Conservation (phyloP, 75 land plant genomes). For the Sequoia sempervirens region DNA sequence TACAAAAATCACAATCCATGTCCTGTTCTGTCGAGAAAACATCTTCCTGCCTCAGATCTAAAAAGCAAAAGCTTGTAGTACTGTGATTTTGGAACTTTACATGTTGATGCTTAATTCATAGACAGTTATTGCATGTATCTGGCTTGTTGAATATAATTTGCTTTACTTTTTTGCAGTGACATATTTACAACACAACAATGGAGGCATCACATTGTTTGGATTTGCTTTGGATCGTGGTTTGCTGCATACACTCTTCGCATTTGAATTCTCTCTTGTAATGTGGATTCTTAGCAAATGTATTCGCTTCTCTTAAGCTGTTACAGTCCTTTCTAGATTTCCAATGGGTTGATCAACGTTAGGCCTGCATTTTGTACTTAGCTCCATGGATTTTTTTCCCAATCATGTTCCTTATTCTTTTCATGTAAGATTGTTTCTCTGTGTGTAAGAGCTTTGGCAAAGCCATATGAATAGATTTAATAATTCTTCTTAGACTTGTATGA, state of each 20-base stretch:
- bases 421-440: background rate
- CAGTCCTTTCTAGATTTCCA: background rate
- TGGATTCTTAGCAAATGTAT: conserved; percentile 73
- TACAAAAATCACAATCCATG: no score
- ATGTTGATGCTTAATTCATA: background rate
- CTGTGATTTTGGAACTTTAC: background rate
- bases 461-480: no score
- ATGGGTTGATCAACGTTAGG: background rate
- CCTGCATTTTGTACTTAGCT: background rate
- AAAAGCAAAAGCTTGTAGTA: background rate
- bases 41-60: background rate
- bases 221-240: conserved; percentile 65
- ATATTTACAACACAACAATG: conserved; percentile 56
- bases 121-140: background rate
- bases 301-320: conserved; percentile 19
- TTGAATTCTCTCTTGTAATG: conserved; percentile 60
- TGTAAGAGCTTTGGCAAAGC: background rate
- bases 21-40: background rate
- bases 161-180: conserved; percentile 44
- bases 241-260: conserved; percentile 63
- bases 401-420: background rate
- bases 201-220: conserved; percentile 68
- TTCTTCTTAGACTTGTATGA: no score
- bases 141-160: background rate
- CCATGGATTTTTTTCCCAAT: background rate